Conservation (phyloP, 345 rosid species). For the Erysimum cheiranthoides region DNA sequence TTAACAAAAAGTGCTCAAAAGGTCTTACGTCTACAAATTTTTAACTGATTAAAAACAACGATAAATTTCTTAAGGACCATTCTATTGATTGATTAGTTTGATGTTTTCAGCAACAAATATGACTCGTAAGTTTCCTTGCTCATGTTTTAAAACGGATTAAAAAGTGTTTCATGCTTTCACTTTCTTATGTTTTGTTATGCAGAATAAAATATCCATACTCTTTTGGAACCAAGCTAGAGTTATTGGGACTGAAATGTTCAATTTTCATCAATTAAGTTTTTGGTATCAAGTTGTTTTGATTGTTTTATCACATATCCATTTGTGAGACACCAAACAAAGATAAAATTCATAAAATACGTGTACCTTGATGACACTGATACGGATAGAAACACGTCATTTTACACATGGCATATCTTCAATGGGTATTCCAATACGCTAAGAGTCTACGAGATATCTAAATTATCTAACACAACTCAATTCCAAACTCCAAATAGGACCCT, state of each 20-base stretch:
- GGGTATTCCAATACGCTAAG: constrained; percentile 1
- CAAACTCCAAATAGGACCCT: background rate
- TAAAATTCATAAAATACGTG: background rate
- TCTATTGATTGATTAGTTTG: background rate
- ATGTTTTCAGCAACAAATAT: background rate
- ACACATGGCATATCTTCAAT: constrained; percentile 18
- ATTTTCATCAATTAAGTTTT: background rate
- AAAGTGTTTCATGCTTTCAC: background rate
- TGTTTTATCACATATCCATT: background rate
- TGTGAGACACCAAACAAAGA: background rate
- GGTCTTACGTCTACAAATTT: background rate
- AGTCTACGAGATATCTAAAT: constrained; percentile 11
- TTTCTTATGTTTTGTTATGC: background rate
- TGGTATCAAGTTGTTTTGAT: background rate
- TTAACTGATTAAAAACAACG: background rate
- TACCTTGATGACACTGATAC: constrained; percentile 1
- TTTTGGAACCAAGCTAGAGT: background rate
- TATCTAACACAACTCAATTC: constrained; percentile 1
- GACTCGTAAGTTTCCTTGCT: background rate
- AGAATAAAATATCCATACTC: background rate
- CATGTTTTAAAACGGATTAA: background rate
- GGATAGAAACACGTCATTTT: constrained; percentile 20
- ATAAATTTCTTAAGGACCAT: background rate
- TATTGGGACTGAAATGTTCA: background rate
- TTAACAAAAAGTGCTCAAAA: background rate